Percentiles rank a stretch among this genome's conserved stretches.
These are phyloP conservation scores for Botrytis byssoidea DNA, from an alignment of 2,329 filamentous ascomycete species.

Conservation along the genomic window DNA sequence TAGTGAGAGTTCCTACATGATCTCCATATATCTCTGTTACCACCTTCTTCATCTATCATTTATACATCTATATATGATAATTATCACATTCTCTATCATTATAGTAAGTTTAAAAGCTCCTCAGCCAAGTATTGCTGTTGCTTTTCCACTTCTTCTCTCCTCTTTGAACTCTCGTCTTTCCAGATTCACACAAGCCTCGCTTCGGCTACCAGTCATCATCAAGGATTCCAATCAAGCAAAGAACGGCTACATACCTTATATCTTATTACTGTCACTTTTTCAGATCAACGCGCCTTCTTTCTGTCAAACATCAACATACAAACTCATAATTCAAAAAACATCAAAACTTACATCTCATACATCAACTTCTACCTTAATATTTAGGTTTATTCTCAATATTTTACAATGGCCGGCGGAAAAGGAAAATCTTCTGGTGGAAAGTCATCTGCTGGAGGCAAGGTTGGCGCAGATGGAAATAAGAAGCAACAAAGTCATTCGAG, in stretches of 20 bases:
- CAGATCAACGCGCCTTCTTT: slow-evolving; percentile 19
- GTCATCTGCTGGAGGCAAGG: slow-evolving; percentile 42
- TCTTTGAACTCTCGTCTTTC: slow-evolving; percentile 7
- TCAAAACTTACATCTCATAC: slow-evolving; percentile 17
- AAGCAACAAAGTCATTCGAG: slow-evolving; percentile 42
- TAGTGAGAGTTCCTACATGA: slow-evolving; percentile 10
- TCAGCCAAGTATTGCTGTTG: slow-evolving; percentile 14
- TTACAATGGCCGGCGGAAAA: slow-evolving; percentile 40
- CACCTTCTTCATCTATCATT: not conserved
- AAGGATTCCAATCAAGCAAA: slow-evolving; percentile 19
- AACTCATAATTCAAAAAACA: slow-evolving; percentile 12
- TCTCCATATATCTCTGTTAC: not conserved
- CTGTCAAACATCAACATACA: slow-evolving; percentile 23
- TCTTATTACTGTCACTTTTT: slow-evolving; percentile 13
- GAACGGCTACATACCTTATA: slow-evolving; percentile 19
- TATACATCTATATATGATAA: not conserved
- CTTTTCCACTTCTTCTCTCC: slow-evolving; percentile 18
- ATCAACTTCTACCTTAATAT: slow-evolving; percentile 25
- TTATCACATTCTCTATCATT: not conserved
- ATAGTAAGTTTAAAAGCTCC: slow-evolving; percentile 8
- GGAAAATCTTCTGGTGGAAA: slow-evolving; percentile 42
- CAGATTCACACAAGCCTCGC: slow-evolving; percentile 21
- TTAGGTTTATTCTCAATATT: slow-evolving; percentile 11
- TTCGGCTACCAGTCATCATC: slow-evolving; percentile 21
- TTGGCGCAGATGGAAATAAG: slow-evolving; percentile 39